Evolutionary conservation across 768 basidiomycete genomes (phyloP).

Genomic region (Dacryopinax primogenitus): DNA sequence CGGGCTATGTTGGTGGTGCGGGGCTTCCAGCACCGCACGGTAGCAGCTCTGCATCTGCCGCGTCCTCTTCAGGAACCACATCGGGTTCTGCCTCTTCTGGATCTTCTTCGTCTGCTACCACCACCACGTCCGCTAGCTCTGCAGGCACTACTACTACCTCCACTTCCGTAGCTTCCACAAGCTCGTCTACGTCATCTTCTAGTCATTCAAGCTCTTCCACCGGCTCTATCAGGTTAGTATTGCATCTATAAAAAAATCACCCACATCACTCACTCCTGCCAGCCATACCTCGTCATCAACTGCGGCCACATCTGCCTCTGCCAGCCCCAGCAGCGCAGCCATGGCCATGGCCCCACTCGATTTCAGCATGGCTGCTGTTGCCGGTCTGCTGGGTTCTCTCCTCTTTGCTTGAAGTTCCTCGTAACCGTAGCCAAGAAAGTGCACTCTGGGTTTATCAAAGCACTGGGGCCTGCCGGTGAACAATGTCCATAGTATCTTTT

Average conservation of each 20-base stretch:
- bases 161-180: slow-evolving; percentile 17
- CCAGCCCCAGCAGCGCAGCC: neutral
- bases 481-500: neutral
- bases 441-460: neutral
- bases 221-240: neutral
- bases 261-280: neutral
- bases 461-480: neutral
- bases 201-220: neutral
- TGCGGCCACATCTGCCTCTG: neutral
- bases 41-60: slow-evolving; percentile 11
- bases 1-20: neutral
- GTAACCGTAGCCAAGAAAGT: neutral
- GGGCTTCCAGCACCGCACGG: slow-evolving; percentile 2
- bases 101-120: slow-evolving; percentile 14
- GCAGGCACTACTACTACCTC: slow-evolving; percentile 17
- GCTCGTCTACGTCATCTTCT: slow-evolving; percentile 21
- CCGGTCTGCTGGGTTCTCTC: neutral
- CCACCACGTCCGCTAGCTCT: too few relatives aligned
- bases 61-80: slow-evolving; percentile 18
- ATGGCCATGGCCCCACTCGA: neutral
- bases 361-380: neutral
- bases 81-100: slow-evolving; percentile 14
- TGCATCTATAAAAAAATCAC: neutral
- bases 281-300: neutral
- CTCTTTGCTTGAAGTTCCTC: neutral